Evolutionary conservation across 345 rosid species (phyloP), one percentile per base, ranked within the genome.

Genomic region (Brassica rapa): DNA sequence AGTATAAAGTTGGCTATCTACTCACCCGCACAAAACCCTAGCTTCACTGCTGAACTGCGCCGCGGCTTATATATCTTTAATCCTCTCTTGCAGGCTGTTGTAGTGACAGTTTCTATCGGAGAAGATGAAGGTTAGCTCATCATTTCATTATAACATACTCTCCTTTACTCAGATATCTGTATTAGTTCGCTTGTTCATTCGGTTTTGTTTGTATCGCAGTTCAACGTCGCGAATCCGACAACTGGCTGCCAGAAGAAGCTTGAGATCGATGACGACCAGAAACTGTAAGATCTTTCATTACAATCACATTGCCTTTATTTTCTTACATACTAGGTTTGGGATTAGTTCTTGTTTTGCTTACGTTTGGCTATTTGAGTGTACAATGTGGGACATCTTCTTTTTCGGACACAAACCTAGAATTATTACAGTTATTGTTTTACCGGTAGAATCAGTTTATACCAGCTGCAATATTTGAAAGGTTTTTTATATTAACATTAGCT

Each of bases 171-270:
- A 15, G 6, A 15, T 32, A 63, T 63, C 43, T 35, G 9, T 69
- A 14, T 30, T 23, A 10, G 7, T 39, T 64, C 29, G 37, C 53
- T 32, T 70, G 6, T 16, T 71, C 27, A 70, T 43, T 73, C 55
- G 37, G 23, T 3, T 10, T 67, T 59, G 4, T 59, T 37, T 53
- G 8, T 68, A 23, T 72, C 53, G 77, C 80, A 86, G 89, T 80
- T 85, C 71, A 86, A 86, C 78, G 73, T 86, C 49, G 89, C 87
- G 12, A 81, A 84, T 70, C 89, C 87, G 21, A 84, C 87, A 16
- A 86, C 87, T 55, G 86, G 89, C 7, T 86, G 89, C 79, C 89
- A 86, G 75, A 86, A 86, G 77, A 86, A 86, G 83, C 85, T 86
- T 12, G 89, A 86, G 77, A 82, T 86, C 61, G 89, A 84, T 60